Percentiles rank a stretch among this genome's conserved stretches.
These are phyloP conservation scores for Podospora pseudopauciseta DNA, from an alignment of 495 filamentous ascomycete genomes.

Conservation along the genomic window DNA sequence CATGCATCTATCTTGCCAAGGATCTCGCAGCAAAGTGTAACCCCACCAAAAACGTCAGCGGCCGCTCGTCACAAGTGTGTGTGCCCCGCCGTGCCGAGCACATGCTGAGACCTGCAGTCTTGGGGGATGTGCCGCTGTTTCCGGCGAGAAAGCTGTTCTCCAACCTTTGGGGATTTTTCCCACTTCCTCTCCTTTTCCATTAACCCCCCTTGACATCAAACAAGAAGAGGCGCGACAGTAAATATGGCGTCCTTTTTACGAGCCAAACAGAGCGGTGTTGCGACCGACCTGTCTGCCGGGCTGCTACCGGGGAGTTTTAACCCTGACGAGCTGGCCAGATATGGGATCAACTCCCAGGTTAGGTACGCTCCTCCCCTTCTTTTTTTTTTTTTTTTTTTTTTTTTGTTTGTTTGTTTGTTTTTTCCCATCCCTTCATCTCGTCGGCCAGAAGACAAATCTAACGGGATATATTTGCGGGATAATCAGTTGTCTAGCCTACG, in stretches of 20 bases:
- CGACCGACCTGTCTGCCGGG: slow-evolving; percentile 81
- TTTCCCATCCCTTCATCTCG: background rate
- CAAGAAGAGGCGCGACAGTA: background rate
- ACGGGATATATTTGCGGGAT: background rate
- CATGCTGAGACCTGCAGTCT: background rate
- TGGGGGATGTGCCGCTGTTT: background rate
- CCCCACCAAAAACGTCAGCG: background rate
- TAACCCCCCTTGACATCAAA: background rate
- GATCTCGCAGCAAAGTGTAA: background rate
- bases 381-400: background rate
- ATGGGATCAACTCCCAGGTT: slow-evolving; percentile 84
- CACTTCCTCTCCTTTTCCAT: background rate
- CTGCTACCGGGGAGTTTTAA: slow-evolving; percentile 70
- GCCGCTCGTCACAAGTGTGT: background rate
- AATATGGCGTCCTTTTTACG: slow-evolving; percentile 81
- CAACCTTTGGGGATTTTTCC: background rate
- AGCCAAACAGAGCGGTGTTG: slow-evolving; percentile 88
- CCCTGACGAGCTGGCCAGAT: slow-evolving; percentile 78
- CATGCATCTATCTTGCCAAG: background rate
- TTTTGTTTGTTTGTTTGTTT: too few relatives aligned
- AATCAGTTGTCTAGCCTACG: slow-evolving; percentile 71
- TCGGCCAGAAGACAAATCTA: too few relatives aligned
- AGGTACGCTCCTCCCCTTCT: slow-evolving; percentile 38
- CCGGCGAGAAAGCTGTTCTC: background rate
- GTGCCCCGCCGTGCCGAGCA: background rate